Conservation (phyloP, 495 filamentous ascomycete genomes). For the Neurospora tetrasperma region DNA sequence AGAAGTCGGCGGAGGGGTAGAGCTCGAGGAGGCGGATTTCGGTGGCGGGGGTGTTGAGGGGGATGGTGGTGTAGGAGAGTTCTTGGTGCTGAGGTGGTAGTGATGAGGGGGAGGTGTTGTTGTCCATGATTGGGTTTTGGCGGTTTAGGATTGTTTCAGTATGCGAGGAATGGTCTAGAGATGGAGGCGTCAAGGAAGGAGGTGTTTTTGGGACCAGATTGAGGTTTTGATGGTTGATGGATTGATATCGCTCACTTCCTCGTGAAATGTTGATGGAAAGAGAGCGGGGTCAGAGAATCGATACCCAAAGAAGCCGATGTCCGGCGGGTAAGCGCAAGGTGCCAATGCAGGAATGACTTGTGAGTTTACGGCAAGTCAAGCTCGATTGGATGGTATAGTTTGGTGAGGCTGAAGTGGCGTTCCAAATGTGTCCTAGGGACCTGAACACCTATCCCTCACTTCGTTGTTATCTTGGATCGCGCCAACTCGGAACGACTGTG, state of each 20-base stretch:
- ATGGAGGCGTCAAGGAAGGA: background rate
- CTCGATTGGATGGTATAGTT: background rate
- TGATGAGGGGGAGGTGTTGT: background rate
- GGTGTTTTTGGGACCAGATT: background rate
- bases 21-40: slow-evolving; percentile 2
- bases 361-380: no score
- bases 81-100: background rate
- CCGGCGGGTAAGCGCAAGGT: background rate
- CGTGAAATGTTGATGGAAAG: background rate
- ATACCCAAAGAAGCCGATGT: background rate
- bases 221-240: background rate
- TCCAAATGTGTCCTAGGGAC: background rate
- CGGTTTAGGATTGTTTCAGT: background rate
- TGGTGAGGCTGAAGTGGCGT: background rate
- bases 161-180: background rate
- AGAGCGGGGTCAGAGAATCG: background rate
- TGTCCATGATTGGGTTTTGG: background rate
- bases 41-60: background rate
- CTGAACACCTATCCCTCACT: background rate
- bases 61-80: background rate
- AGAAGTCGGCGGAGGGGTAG: background rate
- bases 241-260: background rate
- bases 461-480: background rate
- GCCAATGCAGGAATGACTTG: background rate
- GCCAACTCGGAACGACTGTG: background rate